phyloP scores from a whole-genome alignment of 2,329 filamentous ascomycete genomes.

The Cordyceps militaris region DNA sequence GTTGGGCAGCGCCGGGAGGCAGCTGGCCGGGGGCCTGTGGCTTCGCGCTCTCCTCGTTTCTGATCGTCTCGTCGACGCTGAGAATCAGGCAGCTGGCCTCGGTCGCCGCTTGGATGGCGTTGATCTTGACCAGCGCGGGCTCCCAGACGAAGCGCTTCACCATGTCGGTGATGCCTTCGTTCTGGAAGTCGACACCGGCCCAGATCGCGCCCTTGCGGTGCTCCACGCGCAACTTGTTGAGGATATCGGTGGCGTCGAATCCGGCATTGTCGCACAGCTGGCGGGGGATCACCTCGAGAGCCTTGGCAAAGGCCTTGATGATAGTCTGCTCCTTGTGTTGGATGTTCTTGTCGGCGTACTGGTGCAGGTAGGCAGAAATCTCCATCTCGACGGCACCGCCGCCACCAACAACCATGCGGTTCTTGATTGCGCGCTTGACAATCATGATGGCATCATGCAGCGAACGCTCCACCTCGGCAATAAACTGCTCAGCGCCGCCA shows the following conservation, averaged over 20 bases:
- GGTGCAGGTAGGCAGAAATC: conserved; percentile 85
- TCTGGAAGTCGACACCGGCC: conserved; percentile 92
- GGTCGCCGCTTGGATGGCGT: conserved; percentile 91
- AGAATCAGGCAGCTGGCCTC: conserved; percentile 94
- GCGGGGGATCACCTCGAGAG: conserved; percentile 90
- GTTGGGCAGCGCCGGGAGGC: conserved; percentile 77
- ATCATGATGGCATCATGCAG: conserved; percentile 99
- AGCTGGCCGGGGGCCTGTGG: conserved; percentile 75
- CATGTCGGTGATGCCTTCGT: conserved; percentile 91
- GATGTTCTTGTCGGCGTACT: conserved; percentile 86
- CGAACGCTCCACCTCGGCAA: conserved; percentile 94
- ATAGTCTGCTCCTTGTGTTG: conserved; percentile 93
- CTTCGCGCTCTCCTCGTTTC: conserved; percentile 86
- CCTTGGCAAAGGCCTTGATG: conserved; percentile 97
- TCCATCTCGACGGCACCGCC: conserved; percentile 97
- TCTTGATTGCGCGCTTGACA: conserved; percentile 94
- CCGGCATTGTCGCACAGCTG: conserved; percentile 98
- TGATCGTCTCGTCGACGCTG: conserved; percentile 96
- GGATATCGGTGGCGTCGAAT: conserved; percentile 95
- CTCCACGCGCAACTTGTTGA: conserved; percentile 93
- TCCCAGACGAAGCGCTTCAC: conserved; percentile 97
- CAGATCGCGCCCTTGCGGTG: conserved; percentile 88
- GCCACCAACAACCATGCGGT: conserved; percentile 88
- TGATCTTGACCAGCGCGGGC: conserved; percentile 90
- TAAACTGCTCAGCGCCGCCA: conserved; percentile 97